Base-by-base conservation (phyloP, 768 basidiomycete species). In the Amanita brunnescens region DNA sequence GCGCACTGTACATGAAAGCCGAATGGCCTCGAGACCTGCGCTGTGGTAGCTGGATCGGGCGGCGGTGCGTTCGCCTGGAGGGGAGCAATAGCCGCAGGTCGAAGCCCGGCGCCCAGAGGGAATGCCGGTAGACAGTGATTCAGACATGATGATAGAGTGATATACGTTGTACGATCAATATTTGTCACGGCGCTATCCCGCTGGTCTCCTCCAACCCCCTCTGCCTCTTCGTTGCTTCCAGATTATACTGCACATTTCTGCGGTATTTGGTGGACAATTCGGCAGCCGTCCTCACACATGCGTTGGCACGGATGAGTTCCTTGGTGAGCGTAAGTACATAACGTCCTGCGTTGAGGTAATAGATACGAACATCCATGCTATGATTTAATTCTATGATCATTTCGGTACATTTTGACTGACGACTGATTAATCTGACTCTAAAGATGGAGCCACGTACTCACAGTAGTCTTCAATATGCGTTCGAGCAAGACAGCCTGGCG, bases 191-290 rank as follows among this genome's bases (percentile, higher is more conserved):
- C 51, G 30, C 16, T 30, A 20, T 16, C n/a, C 41, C 50, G 2
- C 12, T 18, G 9, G 38, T 37, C 26, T 33, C 49, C 24, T 29
- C 24, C 24, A 6, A 14, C 29, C 29, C 23, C 5, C 32, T 44
- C 50, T 44, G 23, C 33, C 50, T 51, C 50, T 44, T 51, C 43
- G 81, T 86, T 40, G 85, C 85, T 59, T 89, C 85, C 52, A 96
- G 65, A 63, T 94, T 95, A 64, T 92, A 95, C 63, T 87, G 84
- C 47, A 93, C 92, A 68, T 97, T 97, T 68, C 91, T 84, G 56
- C 86, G 76, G 65, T 97, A 96, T 64, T 91, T 92, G 34, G 81
- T 81, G 30, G 87, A 79, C 14, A 97, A 72, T 62, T 91, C 84
- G 2, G 93, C 85, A 0, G 92, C 87, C 34, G 80, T 83, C 61